These are phyloP conservation scores for Apiospora kogelbergensis DNA, from an alignment of 2,329 filamentous ascomycete species.

Conservation along the genomic window DNA sequence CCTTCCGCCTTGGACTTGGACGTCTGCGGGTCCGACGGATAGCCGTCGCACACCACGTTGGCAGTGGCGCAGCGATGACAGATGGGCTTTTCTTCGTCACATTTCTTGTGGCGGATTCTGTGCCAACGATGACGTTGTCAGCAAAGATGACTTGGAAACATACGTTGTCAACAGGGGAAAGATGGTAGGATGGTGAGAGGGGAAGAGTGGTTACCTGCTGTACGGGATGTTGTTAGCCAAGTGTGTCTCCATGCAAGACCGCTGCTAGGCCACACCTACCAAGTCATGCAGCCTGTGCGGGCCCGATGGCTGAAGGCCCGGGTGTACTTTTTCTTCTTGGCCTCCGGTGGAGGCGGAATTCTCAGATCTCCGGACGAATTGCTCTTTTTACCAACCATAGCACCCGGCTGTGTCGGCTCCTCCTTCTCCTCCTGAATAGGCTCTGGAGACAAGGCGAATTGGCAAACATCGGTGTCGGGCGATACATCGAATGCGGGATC, in stretches of 20 bases:
- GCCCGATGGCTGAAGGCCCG: not conserved
- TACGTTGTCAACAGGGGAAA: not conserved
- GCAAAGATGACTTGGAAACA: too few relatives aligned
- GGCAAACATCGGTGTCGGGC: not conserved
- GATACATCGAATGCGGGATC: not conserved
- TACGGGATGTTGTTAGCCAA: not conserved
- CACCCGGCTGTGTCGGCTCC: not conserved
- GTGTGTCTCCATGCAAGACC: not conserved
- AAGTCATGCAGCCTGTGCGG: slow-evolving; percentile 5
- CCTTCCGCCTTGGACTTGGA: not conserved
- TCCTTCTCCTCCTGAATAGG: not conserved
- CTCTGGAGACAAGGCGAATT: not conserved
- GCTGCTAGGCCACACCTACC: slow-evolving; percentile 2
- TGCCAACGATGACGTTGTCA: too few relatives aligned
- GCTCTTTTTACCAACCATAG: not conserved
- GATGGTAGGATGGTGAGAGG: too few relatives aligned
- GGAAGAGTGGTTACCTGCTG: not conserved
- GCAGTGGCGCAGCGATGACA: not conserved
- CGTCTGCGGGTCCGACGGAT: not conserved
- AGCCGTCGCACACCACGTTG: not conserved
- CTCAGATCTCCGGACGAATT: not conserved
- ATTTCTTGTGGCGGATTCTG: not conserved
- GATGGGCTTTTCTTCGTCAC: not conserved
- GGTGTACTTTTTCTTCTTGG: slow-evolving; percentile 5
- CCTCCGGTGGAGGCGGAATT: not conserved